Evolutionary conservation across 257 asterid species (phyloP).

Genomic region (Paulownia fortunei): DNA sequence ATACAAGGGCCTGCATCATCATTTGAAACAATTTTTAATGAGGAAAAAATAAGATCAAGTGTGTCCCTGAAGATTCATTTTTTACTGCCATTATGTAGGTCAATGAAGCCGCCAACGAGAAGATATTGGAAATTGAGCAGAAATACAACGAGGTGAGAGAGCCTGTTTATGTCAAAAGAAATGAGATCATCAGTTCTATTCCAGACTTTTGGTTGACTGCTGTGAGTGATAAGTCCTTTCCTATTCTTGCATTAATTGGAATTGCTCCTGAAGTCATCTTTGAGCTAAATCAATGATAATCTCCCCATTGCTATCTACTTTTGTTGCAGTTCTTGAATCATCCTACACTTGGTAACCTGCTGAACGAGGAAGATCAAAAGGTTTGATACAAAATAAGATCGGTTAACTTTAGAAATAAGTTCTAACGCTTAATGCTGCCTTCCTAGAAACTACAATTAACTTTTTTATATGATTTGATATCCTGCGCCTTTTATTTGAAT

Average conservation of each 20-base stretch:
- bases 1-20: neutral
- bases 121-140: conserved; percentile 50
- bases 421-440: neutral
- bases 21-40: conserved; percentile 8
- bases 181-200: conserved; percentile 46
- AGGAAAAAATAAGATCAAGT: neutral
- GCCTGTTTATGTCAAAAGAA: conserved; percentile 53
- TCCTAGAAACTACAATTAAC: neutral
- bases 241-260: conserved; percentile 19
- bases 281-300: conserved; percentile 5
- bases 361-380: conserved; percentile 55
- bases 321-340: conserved; percentile 63
- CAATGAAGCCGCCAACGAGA: conserved; percentile 49
- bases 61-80: conserved; percentile 24
- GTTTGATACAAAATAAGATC: conserved; percentile 35
- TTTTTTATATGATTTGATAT: neutral
- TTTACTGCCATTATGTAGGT: conserved; percentile 46
- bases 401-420: conserved; percentile 15
- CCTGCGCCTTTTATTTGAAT: neutral
- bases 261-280: conserved; percentile 7
- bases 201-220: conserved; percentile 68
- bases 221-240: conserved; percentile 39
- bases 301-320: neutral
- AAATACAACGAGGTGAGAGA: conserved; percentile 45
- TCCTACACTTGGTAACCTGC: conserved; percentile 54